Evolutionary conservation across 2,329 filamentous ascomycete genomes (phyloP).

Genomic region (Neonectria hederae): DNA sequence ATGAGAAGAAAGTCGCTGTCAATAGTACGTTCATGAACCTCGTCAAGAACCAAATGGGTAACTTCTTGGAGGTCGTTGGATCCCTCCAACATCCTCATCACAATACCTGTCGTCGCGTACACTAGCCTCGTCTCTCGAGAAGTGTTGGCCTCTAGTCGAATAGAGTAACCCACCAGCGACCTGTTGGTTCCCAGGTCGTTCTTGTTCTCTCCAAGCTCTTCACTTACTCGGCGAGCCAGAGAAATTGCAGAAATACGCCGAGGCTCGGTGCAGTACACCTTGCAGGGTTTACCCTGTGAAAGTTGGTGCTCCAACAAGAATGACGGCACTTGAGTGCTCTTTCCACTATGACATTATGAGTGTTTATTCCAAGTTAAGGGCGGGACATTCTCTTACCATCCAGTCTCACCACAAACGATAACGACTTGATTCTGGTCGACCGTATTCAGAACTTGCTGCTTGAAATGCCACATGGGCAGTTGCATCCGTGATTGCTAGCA

Average conservation of each 20-base stretch:
- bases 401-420: conserved; percentile 96
- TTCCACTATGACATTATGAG: conserved; percentile 67
- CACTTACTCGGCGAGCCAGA: conserved; percentile 89
- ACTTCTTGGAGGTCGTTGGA: conserved; percentile 88
- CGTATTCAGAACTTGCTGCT: conserved; percentile 77
- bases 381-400: conserved; percentile 63
- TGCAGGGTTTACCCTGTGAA: conserved; percentile 80
- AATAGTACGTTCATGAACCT: conserved; percentile 95
- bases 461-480: conserved; percentile 90
- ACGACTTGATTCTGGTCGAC: conserved; percentile 85
- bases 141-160: conserved; percentile 89
- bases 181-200: conserved; percentile 82
- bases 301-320: conserved; percentile 93
- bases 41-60: conserved; percentile 94
- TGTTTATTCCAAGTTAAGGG: neutral
- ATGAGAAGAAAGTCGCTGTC: conserved; percentile 97
- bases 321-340: conserved; percentile 96
- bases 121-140: conserved; percentile 84
- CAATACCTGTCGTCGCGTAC: conserved; percentile 90
- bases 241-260: conserved; percentile 96
- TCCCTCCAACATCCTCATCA: conserved; percentile 97
- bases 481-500: conserved; percentile 71
- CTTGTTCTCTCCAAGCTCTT: conserved; percentile 88
- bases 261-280: conserved; percentile 95
- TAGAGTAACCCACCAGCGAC: conserved; percentile 93